Base-by-base conservation (phyloP, 352 stramenopile genomes). In the Globisporangium heterothallicum region DNA sequence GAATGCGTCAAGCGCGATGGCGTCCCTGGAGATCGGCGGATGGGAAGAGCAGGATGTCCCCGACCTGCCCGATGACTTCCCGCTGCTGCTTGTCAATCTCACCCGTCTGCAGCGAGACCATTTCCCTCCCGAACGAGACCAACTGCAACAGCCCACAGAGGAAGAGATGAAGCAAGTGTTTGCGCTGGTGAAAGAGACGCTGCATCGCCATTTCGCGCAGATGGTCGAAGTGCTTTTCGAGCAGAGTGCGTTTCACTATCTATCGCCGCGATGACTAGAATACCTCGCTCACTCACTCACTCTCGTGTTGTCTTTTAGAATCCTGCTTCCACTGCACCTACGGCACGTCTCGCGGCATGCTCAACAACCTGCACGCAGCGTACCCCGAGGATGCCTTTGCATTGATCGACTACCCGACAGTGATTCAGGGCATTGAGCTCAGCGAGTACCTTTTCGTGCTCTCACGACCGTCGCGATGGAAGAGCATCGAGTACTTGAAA, bases 401-500 rank as follows among this genome's bases (percentile, higher is more conserved):
- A 25, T 56, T 89, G 42, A 56, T 94, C 35, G 81, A 94, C 53
- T 94, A 94, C 56, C 84, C 84, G 7, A 64, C 72, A 1, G 43
- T 72, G 43, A 77, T 94, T 42, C 66, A 79, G 14, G 74, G 64
- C n/a, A 58, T 85, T 0, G 69, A 56, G 6, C 47, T 94, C 43
- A 76, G 87, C 55, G 79, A 90, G 35, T 87, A 74, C 38, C 45
- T 92, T 13, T 53, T 74, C 32, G 61, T 70, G 2, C 52, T 94
- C 19, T 73, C 74, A 12, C 70, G 48, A 4, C 68, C 70, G 18
- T 89, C 84, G 25, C 78, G 72, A 27, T 94, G 81, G 81, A 75
- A 74, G 9, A 94, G 84, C 62, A 64, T 94, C 30, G 81, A 91
- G 26, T 89, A 88, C 51, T 65, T 94, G 26, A 88, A 88, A 38